phyloP scores from a whole-genome alignment of 179 eudicot genomes.

The Spinacia oleracea region DNA sequence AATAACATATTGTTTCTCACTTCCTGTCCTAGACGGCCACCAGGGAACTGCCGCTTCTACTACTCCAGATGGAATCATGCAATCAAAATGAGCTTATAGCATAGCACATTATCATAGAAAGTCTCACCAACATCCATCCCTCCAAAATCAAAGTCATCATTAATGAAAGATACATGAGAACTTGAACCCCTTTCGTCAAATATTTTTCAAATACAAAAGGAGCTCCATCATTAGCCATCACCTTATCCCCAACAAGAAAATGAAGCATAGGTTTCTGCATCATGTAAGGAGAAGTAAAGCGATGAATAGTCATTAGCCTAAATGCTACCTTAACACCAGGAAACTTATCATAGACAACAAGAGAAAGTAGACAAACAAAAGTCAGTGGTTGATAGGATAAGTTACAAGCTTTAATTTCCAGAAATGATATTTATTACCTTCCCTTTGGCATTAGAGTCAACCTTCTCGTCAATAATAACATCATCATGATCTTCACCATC shows the following conservation, averaged over 20 bases:
- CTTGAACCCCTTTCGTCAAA: slow-evolving; percentile 27
- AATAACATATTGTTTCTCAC: slow-evolving; percentile 25
- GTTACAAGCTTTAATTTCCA: slow-evolving; percentile 2
- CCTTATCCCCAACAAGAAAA: not conserved
- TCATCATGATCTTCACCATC: slow-evolving; percentile 57
- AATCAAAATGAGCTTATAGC: slow-evolving; percentile 74
- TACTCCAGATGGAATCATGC: slow-evolving; percentile 63
- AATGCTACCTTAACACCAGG: not conserved
- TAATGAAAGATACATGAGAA: slow-evolving; percentile 31
- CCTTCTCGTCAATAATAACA: slow-evolving; percentile 36
- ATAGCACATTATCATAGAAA: slow-evolving; percentile 39
- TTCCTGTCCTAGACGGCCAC: slow-evolving; percentile 38
- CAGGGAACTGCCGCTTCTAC: slow-evolving; percentile 67
- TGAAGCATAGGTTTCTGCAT: slow-evolving; percentile 35
- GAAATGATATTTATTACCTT: slow-evolving; percentile 47
- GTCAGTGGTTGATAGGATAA: not conserved
- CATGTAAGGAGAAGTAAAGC: not conserved
- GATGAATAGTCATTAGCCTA: not conserved
- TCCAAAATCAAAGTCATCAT: slow-evolving; percentile 32
- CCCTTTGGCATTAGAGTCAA: slow-evolving; percentile 43
- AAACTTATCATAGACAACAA: not conserved
- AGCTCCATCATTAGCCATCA: slow-evolving; percentile 16
- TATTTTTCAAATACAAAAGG: slow-evolving; percentile 18
- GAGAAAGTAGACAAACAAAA: not conserved
- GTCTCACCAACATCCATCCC: slow-evolving; percentile 40